Conservation (phyloP, 352 stramenopile genomes). For the Globisporangium paddicum region DNA sequence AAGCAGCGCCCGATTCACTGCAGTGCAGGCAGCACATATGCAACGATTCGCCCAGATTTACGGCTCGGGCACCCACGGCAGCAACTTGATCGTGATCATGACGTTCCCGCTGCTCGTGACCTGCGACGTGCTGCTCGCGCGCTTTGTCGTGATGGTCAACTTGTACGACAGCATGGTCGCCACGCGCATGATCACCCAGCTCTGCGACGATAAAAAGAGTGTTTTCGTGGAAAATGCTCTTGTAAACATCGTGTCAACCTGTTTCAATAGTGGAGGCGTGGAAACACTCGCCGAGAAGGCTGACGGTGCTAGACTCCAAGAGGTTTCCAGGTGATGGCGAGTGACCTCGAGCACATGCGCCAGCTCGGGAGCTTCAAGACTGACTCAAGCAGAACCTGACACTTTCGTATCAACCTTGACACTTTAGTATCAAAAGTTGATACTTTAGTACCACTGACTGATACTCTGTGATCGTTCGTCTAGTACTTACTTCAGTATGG, state of each 20-base stretch:
- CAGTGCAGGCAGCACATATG: too few relatives aligned
- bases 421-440: neutral
- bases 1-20: too few relatives aligned
- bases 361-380: slow-evolving; percentile 16
- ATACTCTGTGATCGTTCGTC: too few relatives aligned
- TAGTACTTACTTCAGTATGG: slow-evolving; percentile 25
- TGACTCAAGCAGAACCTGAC: slow-evolving; percentile 36
- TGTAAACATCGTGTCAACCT: too few relatives aligned
- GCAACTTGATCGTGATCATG: slow-evolving; percentile 20
- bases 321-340: slow-evolving; percentile 15
- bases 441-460: neutral
- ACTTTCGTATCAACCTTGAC: neutral
- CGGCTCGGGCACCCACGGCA: slow-evolving; percentile 12
- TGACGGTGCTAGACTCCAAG: slow-evolving; percentile 22
- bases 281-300: slow-evolving; percentile 39
- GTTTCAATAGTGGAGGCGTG: slow-evolving; percentile 23
- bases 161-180: slow-evolving; percentile 37
- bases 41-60: too few relatives aligned
- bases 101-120: slow-evolving; percentile 37
- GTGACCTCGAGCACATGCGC: slow-evolving; percentile 21
- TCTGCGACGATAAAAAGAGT: slow-evolving; percentile 52
- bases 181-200: slow-evolving; percentile 33
- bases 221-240: too few relatives aligned
- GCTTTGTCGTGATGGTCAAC: slow-evolving; percentile 24
- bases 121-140: slow-evolving; percentile 36